These are phyloP conservation scores for Fraxinus ornus DNA, from an alignment of 305 asterid species.

Conservation along the genomic window DNA sequence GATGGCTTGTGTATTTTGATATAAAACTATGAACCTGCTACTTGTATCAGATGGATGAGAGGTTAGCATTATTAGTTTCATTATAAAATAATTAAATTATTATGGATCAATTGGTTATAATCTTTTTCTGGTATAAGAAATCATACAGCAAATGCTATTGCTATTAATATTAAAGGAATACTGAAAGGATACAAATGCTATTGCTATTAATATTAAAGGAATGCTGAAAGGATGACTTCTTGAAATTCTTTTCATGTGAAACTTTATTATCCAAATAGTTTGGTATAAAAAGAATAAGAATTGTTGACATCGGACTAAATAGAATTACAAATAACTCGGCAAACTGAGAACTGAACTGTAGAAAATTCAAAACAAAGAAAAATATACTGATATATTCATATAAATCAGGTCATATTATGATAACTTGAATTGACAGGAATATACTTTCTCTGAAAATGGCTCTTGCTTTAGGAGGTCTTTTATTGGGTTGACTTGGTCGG, in stretches of 20 bases:
- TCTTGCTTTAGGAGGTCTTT: background rate
- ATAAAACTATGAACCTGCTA: background rate
- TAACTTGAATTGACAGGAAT: background rate
- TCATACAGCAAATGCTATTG: too few relatives aligned
- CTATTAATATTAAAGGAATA: too few relatives aligned
- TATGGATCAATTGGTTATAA: background rate
- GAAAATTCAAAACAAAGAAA: background rate
- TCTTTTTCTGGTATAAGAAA: background rate
- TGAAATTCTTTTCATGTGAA: background rate
- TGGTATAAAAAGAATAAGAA: background rate
- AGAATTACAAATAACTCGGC: background rate
- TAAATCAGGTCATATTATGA: background rate
- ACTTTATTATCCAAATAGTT: background rate
- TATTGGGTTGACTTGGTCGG: background rate
- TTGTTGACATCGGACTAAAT: background rate
- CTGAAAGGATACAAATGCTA: too few relatives aligned
- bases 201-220: background rate
- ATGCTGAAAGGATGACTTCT: background rate
- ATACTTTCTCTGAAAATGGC: background rate
- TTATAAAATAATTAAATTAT: too few relatives aligned
- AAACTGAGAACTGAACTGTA: background rate
- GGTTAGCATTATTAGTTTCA: background rate
- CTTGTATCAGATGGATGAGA: constrained; percentile 7
- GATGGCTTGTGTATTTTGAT: constrained; percentile 15
- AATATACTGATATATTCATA: background rate